Conservation (phyloP, 2,329 filamentous ascomycete genomes). For the Colletotrichum musae region DNA sequence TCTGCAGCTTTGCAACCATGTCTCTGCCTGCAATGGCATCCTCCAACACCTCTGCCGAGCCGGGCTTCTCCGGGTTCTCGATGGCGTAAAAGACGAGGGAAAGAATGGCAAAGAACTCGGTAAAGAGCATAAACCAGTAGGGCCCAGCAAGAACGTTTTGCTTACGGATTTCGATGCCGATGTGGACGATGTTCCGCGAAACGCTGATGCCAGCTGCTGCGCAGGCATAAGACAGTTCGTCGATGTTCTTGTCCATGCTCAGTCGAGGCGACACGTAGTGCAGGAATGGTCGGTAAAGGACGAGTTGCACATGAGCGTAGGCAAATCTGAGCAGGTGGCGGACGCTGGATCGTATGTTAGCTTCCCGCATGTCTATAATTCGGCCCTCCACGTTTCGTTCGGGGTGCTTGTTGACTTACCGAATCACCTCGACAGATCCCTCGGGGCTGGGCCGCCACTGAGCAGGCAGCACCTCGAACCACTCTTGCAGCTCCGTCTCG, state of each 20-base stretch:
- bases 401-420: constrained; percentile 67
- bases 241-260: constrained; percentile 70
- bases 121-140: constrained; percentile 91
- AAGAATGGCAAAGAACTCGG: constrained; percentile 85
- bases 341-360: constrained; percentile 55
- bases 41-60: constrained; percentile 83
- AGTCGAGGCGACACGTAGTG: constrained; percentile 83
- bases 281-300: constrained; percentile 86
- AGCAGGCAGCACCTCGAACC: constrained; percentile 78
- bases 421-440: constrained; percentile 79
- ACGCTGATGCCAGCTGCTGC: constrained; percentile 74
- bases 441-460: constrained; percentile 86
- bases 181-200: constrained; percentile 82
- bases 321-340: constrained; percentile 83
- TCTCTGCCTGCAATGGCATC: constrained; percentile 90
- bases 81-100: constrained; percentile 85
- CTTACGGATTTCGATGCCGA: constrained; percentile 83
- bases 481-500: constrained; percentile 73
- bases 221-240: constrained; percentile 84
- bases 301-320: constrained; percentile 87
- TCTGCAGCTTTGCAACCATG: constrained; percentile 83
- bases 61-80: constrained; percentile 83
- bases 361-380: not conserved
- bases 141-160: constrained; percentile 82
- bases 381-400: not conserved